Evolutionary conservation across 2,329 filamentous ascomycete species (phyloP), one percentile per base, ranked within the genome.

Genomic region (Verticillium albo-atrum): DNA sequence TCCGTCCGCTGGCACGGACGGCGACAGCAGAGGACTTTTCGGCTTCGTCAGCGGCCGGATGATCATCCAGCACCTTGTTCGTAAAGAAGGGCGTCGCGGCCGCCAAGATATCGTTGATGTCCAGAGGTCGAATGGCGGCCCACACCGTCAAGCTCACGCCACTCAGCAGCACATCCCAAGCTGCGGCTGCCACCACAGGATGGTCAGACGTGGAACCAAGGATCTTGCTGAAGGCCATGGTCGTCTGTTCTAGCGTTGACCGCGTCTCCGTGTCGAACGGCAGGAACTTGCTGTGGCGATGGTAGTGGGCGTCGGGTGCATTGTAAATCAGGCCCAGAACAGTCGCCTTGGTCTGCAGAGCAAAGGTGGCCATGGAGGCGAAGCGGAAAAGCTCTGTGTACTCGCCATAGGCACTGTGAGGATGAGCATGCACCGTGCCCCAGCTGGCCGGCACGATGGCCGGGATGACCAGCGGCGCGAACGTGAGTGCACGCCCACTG

Each of bases 101-200:
- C 20, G 65, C 66, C 14, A 86, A 67, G 63, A 87, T 81, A 10
- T 79, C 74, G n/a, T 73, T 70, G 0, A 79, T 75, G 63, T 84
- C 78, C 3, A 82, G 72, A 25, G 79, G 77, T 32, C 83, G 75
- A 1, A 81, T 75, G 47, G 82, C 82, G n/a, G 81, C 79, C 84
- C 85, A 88, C 2, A 81, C 59, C 1, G 83, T 78, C n/a, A 87
- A 69, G 59, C 79, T 82, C 15, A 83, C 60, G 1, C 76, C 74
- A 25, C 80, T 83, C 35, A 87, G 73, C 15, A 89, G 67, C 1
- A 85, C 84, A 68, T 89, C 86, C 70, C 80, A 81, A 6, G 80
- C 82, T 0, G 82, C 81, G 20, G 78, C 80, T 23, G 80, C 79
- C 30, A 88, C 79, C 25, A 79, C 81, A 0, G 85, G 85, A 66